phyloP scores from a whole-genome alignment of 2,329 filamentous ascomycete species.

The Truncatella angustata region DNA sequence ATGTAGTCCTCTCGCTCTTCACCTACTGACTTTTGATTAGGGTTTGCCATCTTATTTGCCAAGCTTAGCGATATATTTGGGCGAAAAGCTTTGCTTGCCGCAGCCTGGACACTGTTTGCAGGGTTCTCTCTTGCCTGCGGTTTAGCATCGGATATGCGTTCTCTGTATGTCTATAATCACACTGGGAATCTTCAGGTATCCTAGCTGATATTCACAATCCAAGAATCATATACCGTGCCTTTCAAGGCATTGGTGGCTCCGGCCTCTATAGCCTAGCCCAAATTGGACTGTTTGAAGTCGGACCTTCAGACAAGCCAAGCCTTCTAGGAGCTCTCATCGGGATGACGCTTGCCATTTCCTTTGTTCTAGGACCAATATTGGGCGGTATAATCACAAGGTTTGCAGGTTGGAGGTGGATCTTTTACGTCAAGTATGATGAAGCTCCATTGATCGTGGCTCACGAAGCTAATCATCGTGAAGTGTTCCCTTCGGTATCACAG shows the following conservation, averaged over 20 bases:
- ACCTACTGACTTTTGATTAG: no score
- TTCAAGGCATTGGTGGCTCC: conserved; percentile 61
- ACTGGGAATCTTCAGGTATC: no score
- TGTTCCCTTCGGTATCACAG: conserved; percentile 46
- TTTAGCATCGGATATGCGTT: conserved; percentile 46
- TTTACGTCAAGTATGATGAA: conserved; percentile 56
- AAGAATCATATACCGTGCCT: conserved; percentile 57
- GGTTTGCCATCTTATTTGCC: conserved; percentile 57
- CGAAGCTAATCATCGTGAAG: conserved; percentile 29
- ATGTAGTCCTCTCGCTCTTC: no score
- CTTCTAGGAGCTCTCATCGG: conserved; percentile 55
- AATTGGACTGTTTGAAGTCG: conserved; percentile 55
- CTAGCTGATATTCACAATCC: background rate
- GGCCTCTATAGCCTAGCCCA: conserved; percentile 61
- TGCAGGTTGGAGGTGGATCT: conserved; percentile 57
- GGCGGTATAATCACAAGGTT: conserved; percentile 55
- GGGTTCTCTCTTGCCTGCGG: conserved; percentile 55
- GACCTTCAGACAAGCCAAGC: conserved; percentile 50
- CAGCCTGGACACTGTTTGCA: conserved; percentile 54
- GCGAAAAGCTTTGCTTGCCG: conserved; percentile 46
- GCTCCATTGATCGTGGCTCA: background rate
- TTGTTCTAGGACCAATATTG: conserved; percentile 57
- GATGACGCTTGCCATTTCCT: conserved; percentile 54
- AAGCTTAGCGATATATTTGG: conserved; percentile 60
- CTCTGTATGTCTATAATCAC: conserved; percentile 39